Percentiles rank a stretch among this genome's conserved stretches.
Conservation (phyloP, 2,329 filamentous ascomycete genomes). For the Penicillium sp. region DNA sequence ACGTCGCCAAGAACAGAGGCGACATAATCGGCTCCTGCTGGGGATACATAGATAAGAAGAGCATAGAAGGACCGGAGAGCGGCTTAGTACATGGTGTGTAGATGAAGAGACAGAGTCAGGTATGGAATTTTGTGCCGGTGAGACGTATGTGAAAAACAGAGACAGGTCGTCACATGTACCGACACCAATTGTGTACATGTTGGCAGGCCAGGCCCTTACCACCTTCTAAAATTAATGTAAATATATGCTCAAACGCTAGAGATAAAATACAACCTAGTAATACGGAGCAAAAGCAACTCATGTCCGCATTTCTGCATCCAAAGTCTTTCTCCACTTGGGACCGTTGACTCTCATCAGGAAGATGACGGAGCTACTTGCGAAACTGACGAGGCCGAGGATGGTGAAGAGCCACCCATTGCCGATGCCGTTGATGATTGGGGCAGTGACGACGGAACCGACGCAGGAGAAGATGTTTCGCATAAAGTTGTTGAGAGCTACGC, state of each 20-base stretch:
- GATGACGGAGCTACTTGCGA: slow-evolving; percentile 59
- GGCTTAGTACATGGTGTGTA: neutral
- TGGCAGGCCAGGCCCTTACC: neutral
- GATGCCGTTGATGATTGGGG: slow-evolving; percentile 67
- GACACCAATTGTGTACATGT: neutral
- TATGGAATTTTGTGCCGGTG: neutral
- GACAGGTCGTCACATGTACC: neutral
- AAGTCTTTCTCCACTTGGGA: slow-evolving; percentile 60
- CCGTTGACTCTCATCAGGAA: slow-evolving; percentile 61
- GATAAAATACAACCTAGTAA: neutral
- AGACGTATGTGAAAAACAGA: neutral
- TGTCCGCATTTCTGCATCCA: slow-evolving; percentile 48
- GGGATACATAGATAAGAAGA: neutral
- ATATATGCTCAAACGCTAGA: neutral
- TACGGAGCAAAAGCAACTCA: slow-evolving; percentile 5
- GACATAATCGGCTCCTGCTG: neutral
- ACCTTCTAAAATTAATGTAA: neutral
- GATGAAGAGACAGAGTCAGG: neutral
- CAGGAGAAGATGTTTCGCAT: slow-evolving; percentile 75
- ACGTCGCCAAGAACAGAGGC: neutral
- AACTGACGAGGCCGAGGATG: slow-evolving; percentile 53
- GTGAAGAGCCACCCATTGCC: slow-evolving; percentile 77
- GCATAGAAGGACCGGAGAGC: neutral
- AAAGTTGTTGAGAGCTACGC: slow-evolving; percentile 80
- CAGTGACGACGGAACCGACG: slow-evolving; percentile 65